Percentiles rank a stretch among this genome's conserved stretches.
Evolutionary conservation across 345 rosid species (phyloP).

Genomic region (Salix purpurea): DNA sequence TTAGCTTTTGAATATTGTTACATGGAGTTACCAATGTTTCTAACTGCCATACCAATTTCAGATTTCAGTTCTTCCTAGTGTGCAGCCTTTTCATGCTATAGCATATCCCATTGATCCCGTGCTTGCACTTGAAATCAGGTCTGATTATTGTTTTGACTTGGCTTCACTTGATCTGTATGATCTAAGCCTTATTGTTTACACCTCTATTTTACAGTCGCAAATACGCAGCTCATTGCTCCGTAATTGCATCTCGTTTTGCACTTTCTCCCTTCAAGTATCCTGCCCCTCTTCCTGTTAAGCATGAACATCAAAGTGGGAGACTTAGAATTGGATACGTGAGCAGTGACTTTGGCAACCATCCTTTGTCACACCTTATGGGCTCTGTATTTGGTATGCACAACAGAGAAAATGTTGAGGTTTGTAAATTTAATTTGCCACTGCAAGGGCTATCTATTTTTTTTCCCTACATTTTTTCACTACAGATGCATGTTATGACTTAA

Average conservation of each 20-base stretch:
- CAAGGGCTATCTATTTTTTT: background rate
- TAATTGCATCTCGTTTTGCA: conserved; percentile 80
- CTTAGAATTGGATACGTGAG: conserved; percentile 88
- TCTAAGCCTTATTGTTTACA: background rate
- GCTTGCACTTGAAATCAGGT: conserved; percentile 99
- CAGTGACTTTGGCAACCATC: conserved; percentile 98
- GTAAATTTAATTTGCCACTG: conserved; percentile 9
- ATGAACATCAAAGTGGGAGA: conserved; percentile 60
- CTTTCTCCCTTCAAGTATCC: conserved; percentile 74
- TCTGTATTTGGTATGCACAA: conserved; percentile 98
- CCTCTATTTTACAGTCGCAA: conserved; percentile 58
- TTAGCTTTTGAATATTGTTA: background rate
- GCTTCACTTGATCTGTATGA: background rate
- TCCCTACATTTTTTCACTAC: background rate
- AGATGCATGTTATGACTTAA: background rate
- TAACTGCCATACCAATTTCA: conserved; percentile 25
- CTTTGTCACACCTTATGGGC: conserved; percentile 98
- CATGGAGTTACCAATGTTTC: background rate
- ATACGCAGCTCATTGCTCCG: conserved; percentile 89
- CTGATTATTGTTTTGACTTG: background rate
- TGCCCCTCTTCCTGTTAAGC: conserved; percentile 54
- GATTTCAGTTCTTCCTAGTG: conserved; percentile 92
- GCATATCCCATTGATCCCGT: conserved; percentile 94
- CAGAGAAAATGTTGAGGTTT: conserved; percentile 78
- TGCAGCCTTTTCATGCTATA: conserved; percentile 98